phyloP scores from a whole-genome alignment of 345 rosid species.

The Arabis hirsuta region DNA sequence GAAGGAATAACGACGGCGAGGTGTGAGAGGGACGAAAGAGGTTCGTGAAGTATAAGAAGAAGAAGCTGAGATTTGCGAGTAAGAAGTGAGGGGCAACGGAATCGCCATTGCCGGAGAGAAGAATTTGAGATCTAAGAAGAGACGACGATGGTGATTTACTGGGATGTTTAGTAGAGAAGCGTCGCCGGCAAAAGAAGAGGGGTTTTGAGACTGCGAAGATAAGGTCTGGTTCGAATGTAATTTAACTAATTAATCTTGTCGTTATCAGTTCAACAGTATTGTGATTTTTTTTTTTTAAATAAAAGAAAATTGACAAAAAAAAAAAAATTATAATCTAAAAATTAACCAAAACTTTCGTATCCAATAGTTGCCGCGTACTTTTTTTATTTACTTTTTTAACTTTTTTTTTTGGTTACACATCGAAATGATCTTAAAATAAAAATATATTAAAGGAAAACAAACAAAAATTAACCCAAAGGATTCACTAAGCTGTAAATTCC shows the following conservation, averaged over 20 bases:
- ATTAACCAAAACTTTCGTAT: too few species aligned
- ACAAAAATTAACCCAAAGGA: background rate
- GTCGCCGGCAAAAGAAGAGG: slow-evolving; percentile 25
- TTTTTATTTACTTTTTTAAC: too few species aligned
- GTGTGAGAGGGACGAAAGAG: slow-evolving; percentile 42
- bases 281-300: background rate
- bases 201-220: slow-evolving; percentile 30
- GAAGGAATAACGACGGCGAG: slow-evolving; percentile 37
- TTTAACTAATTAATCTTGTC: background rate
- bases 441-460: background rate
- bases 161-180: background rate
- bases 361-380: too few species aligned
- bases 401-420: too few species aligned
- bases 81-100: slow-evolving; percentile 43
- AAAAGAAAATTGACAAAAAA: background rate
- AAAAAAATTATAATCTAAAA: too few species aligned
- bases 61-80: slow-evolving; percentile 42
- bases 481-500: background rate
- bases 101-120: slow-evolving; percentile 53
- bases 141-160: background rate
- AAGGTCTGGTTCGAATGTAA: slow-evolving; percentile 31
- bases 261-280: background rate
- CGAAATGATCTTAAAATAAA: too few species aligned
- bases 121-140: slow-evolving; percentile 10
- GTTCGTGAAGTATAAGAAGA: slow-evolving; percentile 38